A percentile compares a stretch with the other conserved stretches of the same genome.
These are phyloP conservation scores for Talaromyces liani DNA, from an alignment of 495 filamentous ascomycete species.

Conservation along the genomic window DNA sequence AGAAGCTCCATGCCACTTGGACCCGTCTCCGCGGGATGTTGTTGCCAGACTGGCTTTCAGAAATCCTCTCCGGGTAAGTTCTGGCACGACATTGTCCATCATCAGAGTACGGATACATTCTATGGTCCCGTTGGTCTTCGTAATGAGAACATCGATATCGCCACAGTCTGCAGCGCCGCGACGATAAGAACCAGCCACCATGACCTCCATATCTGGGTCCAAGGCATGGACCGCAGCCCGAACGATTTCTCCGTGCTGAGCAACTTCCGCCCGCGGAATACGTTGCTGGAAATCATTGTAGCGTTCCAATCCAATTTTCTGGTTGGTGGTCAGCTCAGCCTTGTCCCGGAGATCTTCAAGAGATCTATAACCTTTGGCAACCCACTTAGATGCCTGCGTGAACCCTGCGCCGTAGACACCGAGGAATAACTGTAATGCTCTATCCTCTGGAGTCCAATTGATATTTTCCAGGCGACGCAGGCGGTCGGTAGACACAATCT, in stretches of 20 bases:
- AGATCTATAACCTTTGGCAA: constrained; percentile 65
- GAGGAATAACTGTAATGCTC: constrained; percentile 58
- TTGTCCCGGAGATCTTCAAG: constrained; percentile 62
- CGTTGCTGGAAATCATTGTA: constrained; percentile 77
- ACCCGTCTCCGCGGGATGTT: constrained; percentile 36
- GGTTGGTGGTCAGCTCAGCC: constrained; percentile 62
- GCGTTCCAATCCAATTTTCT: constrained; percentile 71
- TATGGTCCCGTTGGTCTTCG: constrained; percentile 53
- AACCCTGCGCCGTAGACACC: constrained; percentile 76
- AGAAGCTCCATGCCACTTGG: constrained; percentile 89
- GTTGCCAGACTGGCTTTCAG: constrained; percentile 47
- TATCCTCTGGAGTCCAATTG: constrained; percentile 55
- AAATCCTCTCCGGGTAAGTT: constrained; percentile 55
- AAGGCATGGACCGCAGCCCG: constrained; percentile 50
- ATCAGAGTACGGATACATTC: constrained; percentile 56
- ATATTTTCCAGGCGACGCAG: constrained; percentile 68
- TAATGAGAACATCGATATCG: constrained; percentile 85
- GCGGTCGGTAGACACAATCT: constrained; percentile 72
- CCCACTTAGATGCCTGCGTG: constrained; percentile 65
- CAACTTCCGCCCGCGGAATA: constrained; percentile 75
- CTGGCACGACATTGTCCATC: constrained; percentile 53
- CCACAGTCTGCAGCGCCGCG: constrained; percentile 66
- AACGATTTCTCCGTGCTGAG: constrained; percentile 61
- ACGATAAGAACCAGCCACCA: constrained; percentile 79
- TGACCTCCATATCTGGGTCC: constrained; percentile 59